phyloP scores from a whole-genome alignment of 2,329 filamentous ascomycete species.

The Microcyclospora tardicrescens region DNA sequence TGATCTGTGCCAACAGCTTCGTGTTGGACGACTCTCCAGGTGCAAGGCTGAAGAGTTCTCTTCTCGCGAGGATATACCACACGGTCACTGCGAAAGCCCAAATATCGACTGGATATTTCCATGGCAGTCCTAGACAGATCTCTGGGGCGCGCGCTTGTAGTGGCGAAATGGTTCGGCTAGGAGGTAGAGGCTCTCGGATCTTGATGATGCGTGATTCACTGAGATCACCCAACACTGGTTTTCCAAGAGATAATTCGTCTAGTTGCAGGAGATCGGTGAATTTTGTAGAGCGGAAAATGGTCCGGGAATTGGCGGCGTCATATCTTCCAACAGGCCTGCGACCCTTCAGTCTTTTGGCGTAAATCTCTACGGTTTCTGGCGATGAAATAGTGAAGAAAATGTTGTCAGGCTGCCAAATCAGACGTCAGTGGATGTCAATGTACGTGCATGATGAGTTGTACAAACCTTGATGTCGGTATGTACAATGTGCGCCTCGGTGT shows the following conservation, averaged over 20 bases:
- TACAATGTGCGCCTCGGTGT: background rate
- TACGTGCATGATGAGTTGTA: no score
- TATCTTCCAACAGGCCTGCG: background rate
- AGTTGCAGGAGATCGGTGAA: background rate
- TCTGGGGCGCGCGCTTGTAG: conserved; percentile 21
- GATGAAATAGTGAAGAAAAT: background rate
- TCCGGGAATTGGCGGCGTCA: background rate
- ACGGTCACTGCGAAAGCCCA: conserved; percentile 28
- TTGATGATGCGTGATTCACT: conserved; percentile 23
- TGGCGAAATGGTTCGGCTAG: background rate
- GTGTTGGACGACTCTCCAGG: background rate
- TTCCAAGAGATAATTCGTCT: conserved; percentile 3
- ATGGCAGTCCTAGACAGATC: conserved; percentile 24
- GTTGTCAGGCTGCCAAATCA: background rate
- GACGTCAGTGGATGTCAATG: no score
- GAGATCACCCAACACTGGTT: conserved; percentile 24
- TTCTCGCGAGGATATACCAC: background rate
- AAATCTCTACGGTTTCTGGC: background rate
- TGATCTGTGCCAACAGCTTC: background rate
- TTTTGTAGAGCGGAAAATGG: background rate
- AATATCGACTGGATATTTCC: conserved; percentile 26
- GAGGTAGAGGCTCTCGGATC: background rate
- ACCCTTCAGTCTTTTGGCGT: background rate
- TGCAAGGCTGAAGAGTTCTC: background rate
- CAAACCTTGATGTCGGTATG: conserved; percentile 1